Evolutionary conservation across 192 early-diverging fungal species (phyloP).

Genomic region (Spizellomyces sp.): DNA sequence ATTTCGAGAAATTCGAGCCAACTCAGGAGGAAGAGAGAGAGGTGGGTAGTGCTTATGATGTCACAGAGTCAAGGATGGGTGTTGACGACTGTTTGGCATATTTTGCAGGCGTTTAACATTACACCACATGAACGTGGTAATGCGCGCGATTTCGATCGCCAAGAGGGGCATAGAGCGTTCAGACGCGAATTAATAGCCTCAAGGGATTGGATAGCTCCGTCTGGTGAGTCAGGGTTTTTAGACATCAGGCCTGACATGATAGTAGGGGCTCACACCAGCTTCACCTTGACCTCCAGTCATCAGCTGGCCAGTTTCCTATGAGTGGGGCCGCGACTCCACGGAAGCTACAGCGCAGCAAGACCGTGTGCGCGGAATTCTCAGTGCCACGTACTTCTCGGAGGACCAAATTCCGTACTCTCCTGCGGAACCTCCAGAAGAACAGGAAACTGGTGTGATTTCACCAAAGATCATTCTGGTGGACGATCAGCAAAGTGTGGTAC

Average conservation of each 20-base stretch:
- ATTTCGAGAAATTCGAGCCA: conserved; percentile 17
- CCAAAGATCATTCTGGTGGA: conserved; percentile 18
- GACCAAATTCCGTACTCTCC: conserved; percentile 27
- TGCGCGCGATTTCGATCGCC: conserved; percentile 27
- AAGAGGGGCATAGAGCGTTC: conserved; percentile 27
- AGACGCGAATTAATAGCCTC: background rate
- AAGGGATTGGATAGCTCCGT: conserved; percentile 9
- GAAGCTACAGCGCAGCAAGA: conserved; percentile 21
- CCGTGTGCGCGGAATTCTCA: conserved; percentile 17
- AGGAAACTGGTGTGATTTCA: background rate
- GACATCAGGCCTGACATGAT: background rate
- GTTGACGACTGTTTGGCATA: background rate
- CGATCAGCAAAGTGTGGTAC: background rate
- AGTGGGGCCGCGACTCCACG: conserved; percentile 26
- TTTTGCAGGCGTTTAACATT: conserved; percentile 5
- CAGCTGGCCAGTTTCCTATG: conserved; percentile 16
- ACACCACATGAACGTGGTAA: conserved; percentile 21
- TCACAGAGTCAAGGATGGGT: background rate
- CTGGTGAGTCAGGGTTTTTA: background rate
- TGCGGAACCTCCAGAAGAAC: conserved; percentile 22
- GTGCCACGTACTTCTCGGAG: conserved; percentile 19
- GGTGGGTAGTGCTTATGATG: background rate
- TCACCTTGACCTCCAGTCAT: background rate
- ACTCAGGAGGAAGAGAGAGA: background rate
- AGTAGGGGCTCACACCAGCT: background rate